Evolutionary conservation across 306 rosid genomes (phyloP).

Genomic region (Crataegus laevigata): DNA sequence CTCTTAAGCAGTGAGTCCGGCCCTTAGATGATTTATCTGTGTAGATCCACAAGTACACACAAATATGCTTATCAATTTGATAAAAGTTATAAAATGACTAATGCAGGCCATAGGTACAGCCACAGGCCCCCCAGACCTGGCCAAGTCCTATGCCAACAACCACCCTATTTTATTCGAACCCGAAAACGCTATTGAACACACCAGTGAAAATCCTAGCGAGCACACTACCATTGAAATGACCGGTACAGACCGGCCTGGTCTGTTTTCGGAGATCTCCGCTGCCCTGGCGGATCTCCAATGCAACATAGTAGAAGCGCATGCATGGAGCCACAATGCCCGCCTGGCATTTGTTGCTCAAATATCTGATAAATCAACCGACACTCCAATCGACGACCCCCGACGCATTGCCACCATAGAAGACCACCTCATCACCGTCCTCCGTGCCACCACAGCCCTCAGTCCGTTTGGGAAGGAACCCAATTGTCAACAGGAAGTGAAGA

Average conservation of each 20-base stretch:
- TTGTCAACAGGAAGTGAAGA: constrained; percentile 31
- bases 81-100: neutral
- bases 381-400: constrained; percentile 41
- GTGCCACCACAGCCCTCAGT: constrained; percentile 24
- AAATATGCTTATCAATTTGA: too few relatives aligned
- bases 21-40: too few relatives aligned
- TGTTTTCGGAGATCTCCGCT: constrained; percentile 56
- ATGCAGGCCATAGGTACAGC: constrained; percentile 44
- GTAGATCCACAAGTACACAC: too few relatives aligned
- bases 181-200: neutral
- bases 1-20: too few relatives aligned
- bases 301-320: constrained; percentile 56
- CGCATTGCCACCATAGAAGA: constrained; percentile 47
- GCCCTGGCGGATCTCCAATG: constrained; percentile 57
- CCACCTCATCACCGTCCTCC: constrained; percentile 46
- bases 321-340: constrained; percentile 66
- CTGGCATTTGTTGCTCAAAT: constrained; percentile 58
- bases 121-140: constrained; percentile 24
- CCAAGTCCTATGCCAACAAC: constrained; percentile 19
- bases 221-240: constrained; percentile 54
- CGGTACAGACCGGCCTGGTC: constrained; percentile 52
- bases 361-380: constrained; percentile 47
- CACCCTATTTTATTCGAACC: constrained; percentile 6
- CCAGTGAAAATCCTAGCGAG: constrained; percentile 2
- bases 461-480: constrained; percentile 4